Percentiles rank a stretch among this genome's conserved stretches.
Evolutionary conservation across 2,329 filamentous ascomycete genomes (phyloP).

Genomic region (Botrytis hyacinthi): DNA sequence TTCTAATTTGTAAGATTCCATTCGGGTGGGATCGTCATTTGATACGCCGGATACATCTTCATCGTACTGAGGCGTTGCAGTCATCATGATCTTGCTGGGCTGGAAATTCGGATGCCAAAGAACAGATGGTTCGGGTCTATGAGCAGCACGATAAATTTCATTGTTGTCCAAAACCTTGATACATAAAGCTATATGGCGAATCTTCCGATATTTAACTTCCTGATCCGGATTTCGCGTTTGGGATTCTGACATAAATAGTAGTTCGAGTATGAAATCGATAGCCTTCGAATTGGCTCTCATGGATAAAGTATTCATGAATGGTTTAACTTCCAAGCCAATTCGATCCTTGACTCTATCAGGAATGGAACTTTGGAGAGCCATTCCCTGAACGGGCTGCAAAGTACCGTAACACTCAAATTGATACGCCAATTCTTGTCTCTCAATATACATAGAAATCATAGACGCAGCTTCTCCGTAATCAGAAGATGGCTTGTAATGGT

Average conservation of each 20-base stretch:
- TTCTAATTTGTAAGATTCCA: background rate
- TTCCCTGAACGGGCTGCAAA: background rate
- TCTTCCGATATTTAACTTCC: background rate
- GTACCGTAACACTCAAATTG: background rate
- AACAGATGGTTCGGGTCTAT: background rate
- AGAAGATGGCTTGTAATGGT: background rate
- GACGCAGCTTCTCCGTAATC: background rate
- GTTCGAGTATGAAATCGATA: background rate
- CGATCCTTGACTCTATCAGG: background rate
- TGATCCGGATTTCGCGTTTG: background rate
- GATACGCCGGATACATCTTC: accelerated
- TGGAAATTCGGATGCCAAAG: background rate
- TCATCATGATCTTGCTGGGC: background rate
- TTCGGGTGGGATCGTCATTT: background rate
- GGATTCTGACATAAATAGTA: background rate
- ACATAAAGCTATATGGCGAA: background rate
- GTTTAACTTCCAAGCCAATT: background rate
- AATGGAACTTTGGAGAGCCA: background rate
- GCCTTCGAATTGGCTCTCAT: background rate
- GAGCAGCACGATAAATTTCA: background rate
- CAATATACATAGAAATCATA: background rate
- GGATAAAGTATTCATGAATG: background rate
- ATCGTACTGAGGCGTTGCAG: background rate
- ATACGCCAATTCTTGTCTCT: background rate
- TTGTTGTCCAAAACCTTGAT: background rate